Evolutionary conservation across 73 alveolate species (phyloP).

Genomic region (Paramecium caudatum): DNA sequence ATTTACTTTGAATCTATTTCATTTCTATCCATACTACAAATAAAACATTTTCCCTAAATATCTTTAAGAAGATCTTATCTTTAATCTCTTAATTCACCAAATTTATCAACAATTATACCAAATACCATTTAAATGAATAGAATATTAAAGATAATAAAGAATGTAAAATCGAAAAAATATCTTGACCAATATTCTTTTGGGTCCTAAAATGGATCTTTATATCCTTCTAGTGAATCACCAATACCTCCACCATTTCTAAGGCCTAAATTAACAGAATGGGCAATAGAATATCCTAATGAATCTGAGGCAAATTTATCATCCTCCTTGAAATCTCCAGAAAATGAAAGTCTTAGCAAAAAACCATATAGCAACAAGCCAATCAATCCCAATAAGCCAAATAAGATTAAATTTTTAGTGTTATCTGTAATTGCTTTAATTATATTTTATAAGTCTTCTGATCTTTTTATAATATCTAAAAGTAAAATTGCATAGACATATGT

Average conservation of each 20-base stretch:
- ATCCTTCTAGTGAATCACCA: slow-evolving; percentile 85
- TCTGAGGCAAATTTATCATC: slow-evolving; percentile 33
- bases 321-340: slow-evolving; percentile 72
- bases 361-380: slow-evolving; percentile 79
- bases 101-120: slow-evolving; percentile 95
- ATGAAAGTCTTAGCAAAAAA: slow-evolving; percentile 65
- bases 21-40: slow-evolving; percentile 77
- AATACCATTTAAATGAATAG: slow-evolving; percentile 87
- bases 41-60: slow-evolving; percentile 89
- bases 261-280: slow-evolving; percentile 81
- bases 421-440: slow-evolving; percentile 77
- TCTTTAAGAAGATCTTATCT: slow-evolving; percentile 84
- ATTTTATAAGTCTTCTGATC: slow-evolving; percentile 73
- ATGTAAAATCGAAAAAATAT: slow-evolving; percentile 90
- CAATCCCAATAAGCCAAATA: slow-evolving; percentile 70
- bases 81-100: slow-evolving; percentile 91
- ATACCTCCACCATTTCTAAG: slow-evolving; percentile 92
- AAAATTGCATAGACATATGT: slow-evolving; percentile 73
- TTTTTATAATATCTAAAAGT: slow-evolving; percentile 79
- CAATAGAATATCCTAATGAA: slow-evolving; percentile 60
- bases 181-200: slow-evolving; percentile 84
- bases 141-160: slow-evolving; percentile 90
- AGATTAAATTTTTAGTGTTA: slow-evolving; percentile 74
- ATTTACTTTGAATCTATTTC: slow-evolving; percentile 54
- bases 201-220: background rate